Evolutionary conservation across 1,139 yeast genomes (phyloP), one percentile per base, ranked within the genome.

Genomic region (Groenewaldozyma auringiensis): DNA sequence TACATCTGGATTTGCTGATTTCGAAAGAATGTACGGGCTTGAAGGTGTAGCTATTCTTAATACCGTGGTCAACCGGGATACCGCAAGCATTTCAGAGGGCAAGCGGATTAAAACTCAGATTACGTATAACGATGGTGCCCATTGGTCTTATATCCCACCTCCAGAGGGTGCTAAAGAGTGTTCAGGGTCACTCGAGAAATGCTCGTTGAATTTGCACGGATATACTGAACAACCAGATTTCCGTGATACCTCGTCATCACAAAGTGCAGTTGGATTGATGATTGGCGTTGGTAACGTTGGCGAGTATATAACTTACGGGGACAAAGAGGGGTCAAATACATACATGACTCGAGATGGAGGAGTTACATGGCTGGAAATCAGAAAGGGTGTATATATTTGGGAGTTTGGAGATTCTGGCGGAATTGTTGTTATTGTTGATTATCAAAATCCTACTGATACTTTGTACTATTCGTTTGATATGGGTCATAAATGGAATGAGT

Each of bases 331-430:
- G 31, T 74, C 82, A 0, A 70, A 84, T 2, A 85, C 96, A 0
- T 92, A 78, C 55, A 66, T 92, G 51, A 81, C 95, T 13, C 69
- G 73, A 3, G 96, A 94, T 66, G 98, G 94, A 2, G 99, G 99
- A 40, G 66, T 80, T 2, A 75, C 89, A 2, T 92, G 98, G 98
- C 77, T 65, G 47, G 95, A 87, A 63, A 68, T 88, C 22, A 73
- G 67, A 45, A 76, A 82, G 51, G 94, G 95, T 1, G 75, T 78
- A 0, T 75, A 76, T 58, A 83, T 83, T 78, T 94, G 97, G 97
- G 97, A 89, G 63, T 92, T 73, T 64, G 98, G 97, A 49, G 98
- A 94, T 62, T 83, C 88, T 54, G 98, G 99, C 4, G 80, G 95
- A 1, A 75, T 94, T 37, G 67, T 92, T 48, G 87, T 84, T 1